Conservation (phyloP, 2,329 filamentous ascomycete genomes). For the Lizonia empirigonia region DNA sequence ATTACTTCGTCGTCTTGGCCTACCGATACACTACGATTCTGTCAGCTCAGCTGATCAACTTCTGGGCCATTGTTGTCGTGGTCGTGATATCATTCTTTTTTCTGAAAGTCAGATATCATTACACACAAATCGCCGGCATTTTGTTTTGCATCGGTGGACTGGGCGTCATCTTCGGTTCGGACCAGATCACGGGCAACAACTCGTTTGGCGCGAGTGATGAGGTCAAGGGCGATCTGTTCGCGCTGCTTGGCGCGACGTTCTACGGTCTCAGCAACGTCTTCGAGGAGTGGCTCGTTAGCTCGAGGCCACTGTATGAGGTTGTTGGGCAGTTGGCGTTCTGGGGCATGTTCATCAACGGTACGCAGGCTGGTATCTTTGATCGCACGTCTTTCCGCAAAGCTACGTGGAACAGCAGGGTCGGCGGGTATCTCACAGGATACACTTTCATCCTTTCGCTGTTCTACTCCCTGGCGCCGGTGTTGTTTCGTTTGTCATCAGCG, state of each 20-base stretch:
- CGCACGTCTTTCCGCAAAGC: constrained; percentile 66
- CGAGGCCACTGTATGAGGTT: constrained; percentile 88
- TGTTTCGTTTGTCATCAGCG: constrained; percentile 87
- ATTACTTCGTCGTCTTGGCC: constrained; percentile 96
- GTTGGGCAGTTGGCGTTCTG: constrained; percentile 89
- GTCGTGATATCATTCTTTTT: constrained; percentile 82
- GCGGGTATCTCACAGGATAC: constrained; percentile 86
- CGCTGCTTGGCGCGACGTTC: constrained; percentile 82
- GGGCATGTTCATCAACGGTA: constrained; percentile 88
- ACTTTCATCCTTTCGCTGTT: constrained; percentile 83
- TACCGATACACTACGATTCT: constrained; percentile 89
- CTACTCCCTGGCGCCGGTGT: constrained; percentile 83
- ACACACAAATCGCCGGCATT: constrained; percentile 84
- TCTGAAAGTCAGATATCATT: constrained; percentile 86
- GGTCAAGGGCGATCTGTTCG: constrained; percentile 92
- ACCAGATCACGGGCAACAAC: constrained; percentile 80
- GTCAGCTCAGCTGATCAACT: constrained; percentile 94
- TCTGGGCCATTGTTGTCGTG: constrained; percentile 96
- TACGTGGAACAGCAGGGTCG: constrained; percentile 59
- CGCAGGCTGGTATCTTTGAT: constrained; percentile 91
- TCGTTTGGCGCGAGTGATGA: constrained; percentile 70
- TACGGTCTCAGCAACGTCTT: constrained; percentile 92
- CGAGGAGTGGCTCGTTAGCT: constrained; percentile 92
- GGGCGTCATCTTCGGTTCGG: constrained; percentile 83
- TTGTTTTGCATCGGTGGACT: constrained; percentile 88